Evolutionary conservation across 2,329 filamentous ascomycete genomes (phyloP).

Genomic region (Plenodomus tracheiphilus): DNA sequence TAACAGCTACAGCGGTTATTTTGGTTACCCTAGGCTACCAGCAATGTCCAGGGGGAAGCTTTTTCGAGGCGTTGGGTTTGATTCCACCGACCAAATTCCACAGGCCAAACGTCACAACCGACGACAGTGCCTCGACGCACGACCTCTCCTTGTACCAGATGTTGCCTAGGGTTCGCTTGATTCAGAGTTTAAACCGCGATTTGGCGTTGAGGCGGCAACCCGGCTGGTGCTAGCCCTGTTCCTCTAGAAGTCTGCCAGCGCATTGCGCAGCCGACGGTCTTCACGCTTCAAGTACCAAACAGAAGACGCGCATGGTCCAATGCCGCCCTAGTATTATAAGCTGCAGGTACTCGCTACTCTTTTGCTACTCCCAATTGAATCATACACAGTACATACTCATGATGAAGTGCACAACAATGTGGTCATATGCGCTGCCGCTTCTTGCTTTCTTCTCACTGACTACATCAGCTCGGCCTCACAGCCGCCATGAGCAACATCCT

Average conservation of each 20-base stretch:
- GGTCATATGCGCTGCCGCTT: slow-evolving; percentile 26
- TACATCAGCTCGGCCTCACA: slow-evolving; percentile 31
- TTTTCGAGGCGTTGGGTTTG: not conserved
- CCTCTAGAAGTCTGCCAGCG: slow-evolving; percentile 32
- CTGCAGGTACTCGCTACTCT: slow-evolving; percentile 26
- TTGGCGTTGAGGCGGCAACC: slow-evolving; percentile 35
- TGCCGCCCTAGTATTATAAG: slow-evolving; percentile 27
- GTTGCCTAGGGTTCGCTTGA: slow-evolving; percentile 23
- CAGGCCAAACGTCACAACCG: slow-evolving; percentile 31
- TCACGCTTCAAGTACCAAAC: slow-evolving; percentile 14
- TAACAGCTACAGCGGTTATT: slow-evolving; percentile 1
- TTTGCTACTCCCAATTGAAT: slow-evolving; percentile 18
- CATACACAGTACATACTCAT: not conserved
- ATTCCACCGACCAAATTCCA: slow-evolving; percentile 4
- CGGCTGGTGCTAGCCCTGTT: slow-evolving; percentile 21
- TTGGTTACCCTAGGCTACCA: slow-evolving; percentile 28
- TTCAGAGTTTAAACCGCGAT: slow-evolving; percentile 21
- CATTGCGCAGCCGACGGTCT: slow-evolving; percentile 40
- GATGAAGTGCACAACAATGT: slow-evolving; percentile 23
- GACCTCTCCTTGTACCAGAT: slow-evolving; percentile 21
- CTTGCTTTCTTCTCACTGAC: slow-evolving; percentile 27
- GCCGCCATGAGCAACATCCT: slow-evolving; percentile 28
- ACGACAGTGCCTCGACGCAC: slow-evolving; percentile 32
- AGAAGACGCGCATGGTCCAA: slow-evolving; percentile 13
- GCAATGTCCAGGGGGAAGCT: slow-evolving; percentile 12